Base-by-base conservation (phyloP, 441 rosid species). In the Rhodomyrtus psidioides region DNA sequence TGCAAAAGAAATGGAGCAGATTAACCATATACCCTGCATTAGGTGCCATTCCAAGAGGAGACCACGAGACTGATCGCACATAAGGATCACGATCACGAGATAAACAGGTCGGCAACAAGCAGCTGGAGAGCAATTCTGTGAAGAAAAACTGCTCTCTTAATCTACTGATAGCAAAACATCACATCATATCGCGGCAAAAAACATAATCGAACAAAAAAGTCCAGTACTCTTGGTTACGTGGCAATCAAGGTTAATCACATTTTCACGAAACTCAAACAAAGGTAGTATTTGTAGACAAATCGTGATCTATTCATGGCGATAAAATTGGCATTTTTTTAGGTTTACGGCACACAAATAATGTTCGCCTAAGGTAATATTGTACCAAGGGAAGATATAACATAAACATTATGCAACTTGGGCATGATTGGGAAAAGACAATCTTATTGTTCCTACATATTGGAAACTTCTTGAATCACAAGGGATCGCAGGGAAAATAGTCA, bases 61-160 rank as follows among this genome's bases (percentile, higher is more conserved):
- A 96, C 99, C 99, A 97, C 19, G 99, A 92, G 89, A 97, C 86
- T 42, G 99, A 93, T 74, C 94, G 93, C 70, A 91, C 98, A 82
- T 91, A 94, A 1, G 96, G 96, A 85, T 90, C 90, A 26, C 93
- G 92, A 39, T 95, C 98, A 62, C 97, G 92, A 65, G 89, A 92
- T 89, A 97, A 90, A 88, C 93, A 91, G 56, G 88, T 90, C 62
- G 98, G 92, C 62, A 97, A 88, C 91, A 97, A 85, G 88, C 92
- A 89, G 87, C 91, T 94, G 84, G 88, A 88, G 21, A 92, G 86
- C 89, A 96, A 91, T 91, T 95, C 99, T 97, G 89, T 87, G 86
- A 83, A 82, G 76, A 57, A 54, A 81, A 56, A 79, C 27, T 70
- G n/a, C 51, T 34, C 42, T 55, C 59, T 53, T 82, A 28, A 54